Evolutionary conservation across 148 eudicot species (phyloP).

Genomic region (Rheum nobile): DNA sequence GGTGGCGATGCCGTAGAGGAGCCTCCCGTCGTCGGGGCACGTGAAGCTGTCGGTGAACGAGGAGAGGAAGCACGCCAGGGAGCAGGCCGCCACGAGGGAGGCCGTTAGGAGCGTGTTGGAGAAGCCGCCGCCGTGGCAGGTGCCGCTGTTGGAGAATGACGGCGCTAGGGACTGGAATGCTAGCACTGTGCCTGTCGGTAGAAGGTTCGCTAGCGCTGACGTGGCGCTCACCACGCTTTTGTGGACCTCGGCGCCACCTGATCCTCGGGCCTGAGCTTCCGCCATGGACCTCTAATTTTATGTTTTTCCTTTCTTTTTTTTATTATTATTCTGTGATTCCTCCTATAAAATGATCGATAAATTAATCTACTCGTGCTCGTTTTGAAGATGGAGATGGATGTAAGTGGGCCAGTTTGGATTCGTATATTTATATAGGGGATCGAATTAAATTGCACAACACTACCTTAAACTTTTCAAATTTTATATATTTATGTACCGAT

Average conservation of each 20-base stretch:
- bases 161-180: slow-evolving; percentile 67
- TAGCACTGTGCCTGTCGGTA: slow-evolving; percentile 60
- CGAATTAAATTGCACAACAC: too few relatives aligned
- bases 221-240: background rate
- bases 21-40: slow-evolving; percentile 33
- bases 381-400: too few relatives aligned
- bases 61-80: slow-evolving; percentile 45
- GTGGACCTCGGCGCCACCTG: background rate
- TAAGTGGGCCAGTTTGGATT: too few relatives aligned
- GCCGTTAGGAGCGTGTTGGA: slow-evolving; percentile 30
- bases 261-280: background rate
- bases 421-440: too few relatives aligned
- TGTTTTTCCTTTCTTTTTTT: too few relatives aligned
- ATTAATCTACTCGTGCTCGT: too few relatives aligned
- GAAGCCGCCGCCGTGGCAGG: slow-evolving; percentile 28
- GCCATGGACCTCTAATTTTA: background rate
- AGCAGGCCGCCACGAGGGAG: slow-evolving; percentile 28
- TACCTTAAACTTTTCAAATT: too few relatives aligned
- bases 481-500: too few relatives aligned
- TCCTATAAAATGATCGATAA: too few relatives aligned
- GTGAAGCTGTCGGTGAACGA: slow-evolving; percentile 51
- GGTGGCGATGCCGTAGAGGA: slow-evolving; percentile 53
- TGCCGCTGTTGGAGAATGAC: slow-evolving; percentile 53
- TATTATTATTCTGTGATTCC: too few relatives aligned
- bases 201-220: slow-evolving; percentile 40